Conservation (phyloP, 2,329 filamentous ascomycete genomes). For the Beauveria australis region DNA sequence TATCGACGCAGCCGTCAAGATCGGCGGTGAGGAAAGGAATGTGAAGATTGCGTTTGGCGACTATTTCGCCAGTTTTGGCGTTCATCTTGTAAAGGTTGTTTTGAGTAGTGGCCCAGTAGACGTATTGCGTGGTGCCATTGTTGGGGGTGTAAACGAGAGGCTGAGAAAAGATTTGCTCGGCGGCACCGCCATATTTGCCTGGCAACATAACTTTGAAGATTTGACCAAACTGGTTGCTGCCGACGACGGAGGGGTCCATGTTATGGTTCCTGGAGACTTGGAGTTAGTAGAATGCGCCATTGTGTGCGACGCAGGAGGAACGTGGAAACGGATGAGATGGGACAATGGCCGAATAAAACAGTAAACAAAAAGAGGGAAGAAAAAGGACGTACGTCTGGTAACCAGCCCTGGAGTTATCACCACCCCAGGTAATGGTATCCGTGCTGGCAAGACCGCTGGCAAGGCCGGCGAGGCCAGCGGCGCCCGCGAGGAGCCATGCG, state of each 20-base stretch:
- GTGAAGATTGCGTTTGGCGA: constrained; percentile 38
- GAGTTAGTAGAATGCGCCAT: neutral
- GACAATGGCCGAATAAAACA: too few relatives aligned
- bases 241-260: constrained; percentile 52
- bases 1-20: constrained; percentile 38
- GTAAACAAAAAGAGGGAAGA: neutral
- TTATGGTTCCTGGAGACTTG: constrained; percentile 42
- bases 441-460: constrained; percentile 32
- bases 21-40: constrained; percentile 42
- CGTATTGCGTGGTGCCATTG: constrained; percentile 38
- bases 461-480: constrained; percentile 26
- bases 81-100: constrained; percentile 51
- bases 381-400: constrained; percentile 40
- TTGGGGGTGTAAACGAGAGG: constrained; percentile 41
- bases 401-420: constrained; percentile 44
- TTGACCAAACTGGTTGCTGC: constrained; percentile 45
- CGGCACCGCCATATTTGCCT: constrained; percentile 39
- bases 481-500: constrained; percentile 23
- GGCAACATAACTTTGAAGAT: constrained; percentile 45
- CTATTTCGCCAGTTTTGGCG: constrained; percentile 43
- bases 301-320: neutral
- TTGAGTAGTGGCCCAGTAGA: constrained; percentile 49
- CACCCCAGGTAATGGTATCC: constrained; percentile 53
- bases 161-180: constrained; percentile 46
- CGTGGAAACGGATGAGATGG: too few relatives aligned